Conservation (phyloP, 1,139 yeast species). For the Magnusiomyces ingens region DNA sequence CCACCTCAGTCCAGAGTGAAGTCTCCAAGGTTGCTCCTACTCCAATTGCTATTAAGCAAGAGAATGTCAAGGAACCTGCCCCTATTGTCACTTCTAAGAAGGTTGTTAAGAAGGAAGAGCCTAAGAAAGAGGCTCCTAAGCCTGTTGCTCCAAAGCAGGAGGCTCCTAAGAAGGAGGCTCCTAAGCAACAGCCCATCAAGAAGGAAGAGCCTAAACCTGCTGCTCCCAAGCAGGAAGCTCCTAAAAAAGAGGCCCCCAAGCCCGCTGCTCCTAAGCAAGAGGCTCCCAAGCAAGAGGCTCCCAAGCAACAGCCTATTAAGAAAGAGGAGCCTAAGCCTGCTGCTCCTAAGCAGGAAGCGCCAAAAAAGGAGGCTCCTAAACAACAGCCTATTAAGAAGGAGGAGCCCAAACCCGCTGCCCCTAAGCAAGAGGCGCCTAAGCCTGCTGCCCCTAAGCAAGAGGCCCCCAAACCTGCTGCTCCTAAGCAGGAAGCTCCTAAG, state of each 20-base stretch:
- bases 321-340: constrained; percentile 18
- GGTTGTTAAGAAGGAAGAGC: constrained; percentile 8
- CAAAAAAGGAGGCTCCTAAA: constrained; percentile 27
- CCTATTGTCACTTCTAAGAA: constrained; percentile 7
- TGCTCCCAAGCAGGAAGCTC: background rate
- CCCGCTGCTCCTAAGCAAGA: constrained; percentile 1
- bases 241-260: too few relatives aligned
- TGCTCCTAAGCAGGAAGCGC: constrained; percentile 24
- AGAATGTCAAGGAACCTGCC: background rate
- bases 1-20: background rate
- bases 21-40: background rate
- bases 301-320: constrained; percentile 1
- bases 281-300: constrained; percentile 5
- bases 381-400: constrained; percentile 21
- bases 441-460: constrained; percentile 10
- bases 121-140: constrained; percentile 11
- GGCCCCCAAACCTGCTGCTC: constrained; percentile 5
- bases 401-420: constrained; percentile 3
- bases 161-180: constrained; percentile 12
- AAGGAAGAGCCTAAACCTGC: background rate
- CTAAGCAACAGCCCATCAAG: background rate
- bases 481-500: constrained; percentile 7
- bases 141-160: constrained; percentile 12
- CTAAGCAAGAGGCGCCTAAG: constrained; percentile 4
- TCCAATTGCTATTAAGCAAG: background rate